Conservation (phyloP, 345 rosid genomes). For the Trapa bicornis region DNA sequence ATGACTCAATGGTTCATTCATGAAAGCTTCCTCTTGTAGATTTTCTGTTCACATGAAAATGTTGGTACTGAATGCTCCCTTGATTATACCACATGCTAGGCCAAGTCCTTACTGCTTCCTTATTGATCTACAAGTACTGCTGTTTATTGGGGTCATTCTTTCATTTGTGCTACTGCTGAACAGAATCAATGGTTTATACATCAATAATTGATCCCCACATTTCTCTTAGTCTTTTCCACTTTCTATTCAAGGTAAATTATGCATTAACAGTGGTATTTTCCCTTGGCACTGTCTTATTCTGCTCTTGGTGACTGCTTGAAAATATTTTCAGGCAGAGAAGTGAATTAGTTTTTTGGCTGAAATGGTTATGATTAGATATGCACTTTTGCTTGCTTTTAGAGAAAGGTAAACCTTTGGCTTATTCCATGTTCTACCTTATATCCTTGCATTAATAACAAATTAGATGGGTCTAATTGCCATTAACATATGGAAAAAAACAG, state of each 20-base stretch:
- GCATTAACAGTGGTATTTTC: not conserved
- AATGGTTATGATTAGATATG: no score
- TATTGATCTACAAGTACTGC: not conserved
- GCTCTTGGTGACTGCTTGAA: no score
- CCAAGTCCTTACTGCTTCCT: not conserved
- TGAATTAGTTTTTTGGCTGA: no score
- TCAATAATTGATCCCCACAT: not conserved
- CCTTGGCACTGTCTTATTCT: not conserved
- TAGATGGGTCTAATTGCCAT: not conserved
- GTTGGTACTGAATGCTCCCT: not conserved
- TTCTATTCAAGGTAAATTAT: not conserved
- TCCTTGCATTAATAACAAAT: not conserved
- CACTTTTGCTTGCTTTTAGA: not conserved
- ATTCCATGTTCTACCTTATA: not conserved
- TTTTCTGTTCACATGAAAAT: not conserved
- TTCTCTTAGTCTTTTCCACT: not conserved
- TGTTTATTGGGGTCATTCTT: not conserved
- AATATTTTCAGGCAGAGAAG: no score
- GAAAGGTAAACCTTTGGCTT: not conserved
- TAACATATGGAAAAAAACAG: constrained; percentile 20
- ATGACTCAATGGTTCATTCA: not conserved
- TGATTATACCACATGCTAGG: not conserved
- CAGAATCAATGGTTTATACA: not conserved
- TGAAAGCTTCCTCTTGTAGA: not conserved
- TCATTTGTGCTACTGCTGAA: not conserved